phyloP scores from a whole-genome alignment of 257 asterid species.

The Paraleonurus japonicus region DNA sequence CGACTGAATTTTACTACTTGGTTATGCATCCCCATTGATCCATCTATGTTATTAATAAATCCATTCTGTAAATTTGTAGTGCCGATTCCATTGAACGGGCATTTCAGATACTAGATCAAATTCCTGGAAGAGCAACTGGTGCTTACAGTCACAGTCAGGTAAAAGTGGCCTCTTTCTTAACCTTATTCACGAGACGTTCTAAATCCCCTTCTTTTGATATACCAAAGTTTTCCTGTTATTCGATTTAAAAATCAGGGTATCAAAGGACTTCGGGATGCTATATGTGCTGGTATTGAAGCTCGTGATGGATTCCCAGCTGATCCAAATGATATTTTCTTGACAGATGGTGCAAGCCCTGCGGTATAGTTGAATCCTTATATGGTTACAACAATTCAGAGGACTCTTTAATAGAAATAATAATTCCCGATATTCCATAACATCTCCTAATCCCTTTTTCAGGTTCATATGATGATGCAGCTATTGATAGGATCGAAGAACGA shows the following conservation, averaged over 20 bases:
- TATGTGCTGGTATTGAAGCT: slow-evolving; percentile 92
- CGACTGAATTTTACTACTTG: background rate
- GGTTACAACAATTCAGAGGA: background rate
- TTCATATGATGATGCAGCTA: slow-evolving; percentile 99
- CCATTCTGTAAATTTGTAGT: slow-evolving; percentile 39
- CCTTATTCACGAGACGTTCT: background rate
- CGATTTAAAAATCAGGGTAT: slow-evolving; percentile 57
- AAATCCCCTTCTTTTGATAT: background rate
- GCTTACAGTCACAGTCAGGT: slow-evolving; percentile 99
- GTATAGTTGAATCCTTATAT: slow-evolving; percentile 34
- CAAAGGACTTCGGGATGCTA: slow-evolving; percentile 91
- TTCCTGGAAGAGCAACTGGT: slow-evolving; percentile 99
- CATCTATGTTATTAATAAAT: slow-evolving; percentile 12
- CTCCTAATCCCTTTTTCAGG: slow-evolving; percentile 42
- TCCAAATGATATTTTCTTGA: slow-evolving; percentile 91
- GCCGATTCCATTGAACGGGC: slow-evolving; percentile 94
- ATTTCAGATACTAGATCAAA: slow-evolving; percentile 84
- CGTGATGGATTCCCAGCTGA: slow-evolving; percentile 97
- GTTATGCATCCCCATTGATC: background rate
- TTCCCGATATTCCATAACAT: slow-evolving; percentile 3
- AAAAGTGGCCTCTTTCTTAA: slow-evolving; percentile 15
- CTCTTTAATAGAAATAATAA: background rate
- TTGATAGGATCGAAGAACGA: slow-evolving; percentile 75
- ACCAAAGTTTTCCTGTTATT: background rate
- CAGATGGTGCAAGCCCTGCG: slow-evolving; percentile 99